Conservation (phyloP, 164 flowering plant genomes). For the Euptelea pleiosperma region DNA sequence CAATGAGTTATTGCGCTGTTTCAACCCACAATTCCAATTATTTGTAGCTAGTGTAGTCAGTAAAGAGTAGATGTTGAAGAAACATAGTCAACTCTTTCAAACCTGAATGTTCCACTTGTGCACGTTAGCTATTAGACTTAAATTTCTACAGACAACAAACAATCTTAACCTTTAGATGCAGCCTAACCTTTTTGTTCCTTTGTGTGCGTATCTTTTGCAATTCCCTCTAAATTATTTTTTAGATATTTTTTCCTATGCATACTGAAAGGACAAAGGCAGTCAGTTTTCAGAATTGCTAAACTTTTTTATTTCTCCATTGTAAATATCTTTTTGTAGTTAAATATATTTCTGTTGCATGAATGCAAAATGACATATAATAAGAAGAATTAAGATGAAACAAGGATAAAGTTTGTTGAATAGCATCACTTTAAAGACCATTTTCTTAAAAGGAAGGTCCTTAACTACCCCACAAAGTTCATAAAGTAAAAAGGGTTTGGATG, state of each 20-base stretch:
- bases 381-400: background rate
- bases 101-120: no score
- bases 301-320: background rate
- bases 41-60: no score
- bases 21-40: no score
- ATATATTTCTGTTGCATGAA: background rate
- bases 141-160: background rate
- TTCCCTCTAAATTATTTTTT: background rate
- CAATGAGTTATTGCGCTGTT: no score
- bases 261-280: background rate
- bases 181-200: no score
- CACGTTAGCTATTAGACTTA: no score
- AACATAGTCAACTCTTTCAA: no score
- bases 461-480: no score
- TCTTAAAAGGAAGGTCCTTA: background rate
- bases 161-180: no score
- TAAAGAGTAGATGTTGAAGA: no score
- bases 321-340: background rate
- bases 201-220: background rate
- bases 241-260: background rate
- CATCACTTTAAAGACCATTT: background rate
- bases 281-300: background rate
- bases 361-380: background rate
- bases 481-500: no score
- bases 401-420: background rate